Conservation (phyloP, 129 eudicot genomes). For the Cynara cardunculus region DNA sequence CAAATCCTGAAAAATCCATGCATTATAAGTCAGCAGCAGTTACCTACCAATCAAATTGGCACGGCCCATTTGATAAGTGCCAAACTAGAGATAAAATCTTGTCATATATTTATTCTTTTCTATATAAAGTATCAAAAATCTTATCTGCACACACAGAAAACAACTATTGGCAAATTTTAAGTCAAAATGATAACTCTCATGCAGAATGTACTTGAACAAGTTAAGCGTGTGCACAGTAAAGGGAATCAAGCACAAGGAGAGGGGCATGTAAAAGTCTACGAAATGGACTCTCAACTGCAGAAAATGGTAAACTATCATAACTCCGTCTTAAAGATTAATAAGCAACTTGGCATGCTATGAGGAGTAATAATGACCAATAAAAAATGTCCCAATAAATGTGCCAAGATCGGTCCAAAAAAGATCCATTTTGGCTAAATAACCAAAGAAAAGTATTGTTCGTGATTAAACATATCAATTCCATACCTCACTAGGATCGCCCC, state of each 20-base stretch:
- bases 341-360: background rate
- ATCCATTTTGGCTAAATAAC: background rate
- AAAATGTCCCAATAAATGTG: no score
- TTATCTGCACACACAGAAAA: background rate
- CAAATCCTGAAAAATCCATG: constrained; percentile 30
- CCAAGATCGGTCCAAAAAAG: background rate
- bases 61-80: background rate
- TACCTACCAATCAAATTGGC: background rate
- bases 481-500: constrained; percentile 90
- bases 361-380: no score
- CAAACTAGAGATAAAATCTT: background rate
- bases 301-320: no score
- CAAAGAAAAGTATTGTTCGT: background rate
- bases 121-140: background rate
- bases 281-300: no score
- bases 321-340: background rate
- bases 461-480: constrained; percentile 2
- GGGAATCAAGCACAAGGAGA: no score
- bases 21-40: background rate
- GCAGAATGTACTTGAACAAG: no score
- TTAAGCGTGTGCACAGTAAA: no score
- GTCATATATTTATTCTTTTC: background rate
- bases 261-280: no score
- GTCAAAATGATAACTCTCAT: background rate
- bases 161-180: background rate